Evolutionary conservation across 768 basidiomycete species (phyloP), one percentile per base, ranked within the genome.

Genomic region (Boletus reticuloceps): DNA sequence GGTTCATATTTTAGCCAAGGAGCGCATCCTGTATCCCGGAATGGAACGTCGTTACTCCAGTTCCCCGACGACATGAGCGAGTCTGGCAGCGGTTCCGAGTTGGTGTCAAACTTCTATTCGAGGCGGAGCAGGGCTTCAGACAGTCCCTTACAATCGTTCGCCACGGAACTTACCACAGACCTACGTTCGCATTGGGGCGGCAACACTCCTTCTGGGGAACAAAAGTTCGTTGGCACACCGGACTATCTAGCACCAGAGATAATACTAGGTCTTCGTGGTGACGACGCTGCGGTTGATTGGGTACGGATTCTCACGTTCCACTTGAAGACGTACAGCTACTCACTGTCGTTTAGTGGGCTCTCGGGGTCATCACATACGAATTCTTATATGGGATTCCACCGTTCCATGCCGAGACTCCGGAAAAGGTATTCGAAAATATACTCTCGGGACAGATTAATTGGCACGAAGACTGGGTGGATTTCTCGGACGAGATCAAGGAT

Each of bases 381-480:
- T 98, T 99, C 73, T 74, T 98, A 36, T 98, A 94, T 61, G 95
- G 97, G 5, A 84, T 94, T 34, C 97, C 97, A 27, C 97, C 97
- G 4, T 99, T 99, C 81, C 94, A 98, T 66, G 96, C 92, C 46
- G 94, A 98, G 56, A 91, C 91, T 9, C 96, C 97, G 0, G 94
- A 97, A 70, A 91, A 90, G 73, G 95, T 99, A 5, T 98, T 99
- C 64, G 95, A 97, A 74, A 98, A 98, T 68, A 98, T 98, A 65
- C 80, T 98, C 20, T 97, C 96, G 12, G 88, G 94, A 6, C 86
- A 89, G 31, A 82, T 98, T 66, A 88, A 96, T 56, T 99, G 95
- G 95, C 91, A 97, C 69, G 94, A 97, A 61, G 94, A 96, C 41
- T 92, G 88, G 79, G 76, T 94, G 17, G 91, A 94, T 53, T 85